Base-by-base conservation (phyloP, 306 rosid genomes). In the Vigna nakashimae region DNA sequence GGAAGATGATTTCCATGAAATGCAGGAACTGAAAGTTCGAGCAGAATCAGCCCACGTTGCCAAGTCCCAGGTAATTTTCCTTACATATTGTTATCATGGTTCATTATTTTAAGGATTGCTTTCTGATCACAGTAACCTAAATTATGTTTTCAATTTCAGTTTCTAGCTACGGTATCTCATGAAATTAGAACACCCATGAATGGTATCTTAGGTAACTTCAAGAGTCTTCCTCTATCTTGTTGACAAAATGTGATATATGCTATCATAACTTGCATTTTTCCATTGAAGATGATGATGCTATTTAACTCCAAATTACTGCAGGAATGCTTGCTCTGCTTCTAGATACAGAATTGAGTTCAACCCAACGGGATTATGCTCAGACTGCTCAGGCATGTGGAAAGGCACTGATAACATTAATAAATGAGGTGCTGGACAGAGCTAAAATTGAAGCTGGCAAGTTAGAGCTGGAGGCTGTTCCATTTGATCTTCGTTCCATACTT, bases 181-280 rank as follows among this genome's bases (percentile, higher is more conserved):
- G 98, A 93, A 91, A 93, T 93, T 30, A 85, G 98, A 79, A 93
- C 98, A 16, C 98, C 98, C 34, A 91, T 93, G 97, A 91, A 93
- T 58, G 98, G 98, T 75, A 89, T 93, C 73, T 89, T 93, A 24
- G 98, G 98, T 93, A 85, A 71, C 80, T 81, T 64, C 40, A 34
- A 65, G 58, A 51, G 24, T 62, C 36, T 20, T 58, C 15, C 28
- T 51, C 46, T 77, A 51, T 81, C 69, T 57, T n/a, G n/a, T 28
- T 67, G 22, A 36, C 62, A 26, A 57, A 46, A 49, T 28, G 38
- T 71, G 28, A 15, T 15, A 16, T 50, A 14, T 24, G 42, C 8
- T 64, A 50, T 50, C 40, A 8, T 16, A 38, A n/a, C 26, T 32
- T 43, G 22, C 40, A 36, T 36, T 20, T 77, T 77, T 65, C 55